Evolutionary conservation across 805 yeast species (phyloP), one percentile per base, ranked within the genome.

Genomic region (Lipomyces orientalis): DNA sequence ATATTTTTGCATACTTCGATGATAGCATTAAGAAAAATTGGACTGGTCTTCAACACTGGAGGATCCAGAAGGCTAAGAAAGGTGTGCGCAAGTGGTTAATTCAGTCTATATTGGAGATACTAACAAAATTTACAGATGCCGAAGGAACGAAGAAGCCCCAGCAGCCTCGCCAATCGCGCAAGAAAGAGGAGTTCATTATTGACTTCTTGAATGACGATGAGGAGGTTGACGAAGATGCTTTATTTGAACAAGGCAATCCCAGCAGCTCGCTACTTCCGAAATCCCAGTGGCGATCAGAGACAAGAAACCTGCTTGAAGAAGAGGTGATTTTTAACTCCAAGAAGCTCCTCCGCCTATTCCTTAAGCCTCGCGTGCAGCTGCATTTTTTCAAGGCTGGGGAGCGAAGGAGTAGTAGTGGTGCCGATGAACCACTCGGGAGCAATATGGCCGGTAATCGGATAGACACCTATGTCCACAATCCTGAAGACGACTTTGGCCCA

Each of bases 31-130:
- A 83, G 65, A 79, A 82, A 39, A 90, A 87, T 76, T 93, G 98
- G 97, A 85, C 96, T 35, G 98, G 98, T 8, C 90, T 64, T 7
- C 94, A 91, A 71, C 96, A 91, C 78, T 94, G 98, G 98, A 90
- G 90, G 78, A 89, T 94, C 10, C 81, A 84, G 54, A 84, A 86
- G 14, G 77, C 89, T 59, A 88, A 86, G 73, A 71, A 51, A 37
- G 34, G 55, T 52, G 22, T 25, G 34, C 31, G 55, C 16, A 12
- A 12, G 34, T 22, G 34, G 29, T 25, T 10, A 4, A 4, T 52
- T 52, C 16, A 2, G 62, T 63, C 12, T 39, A 60, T n/a, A 25
- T 7, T 52, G 6, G 16, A 25, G 33, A 52, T 10, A 14, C 3
- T 52, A 52, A 52, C 16, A 29, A 52, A 22, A 3, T 52, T 31